Conservation (phyloP, 306 rosid species). For the Spatholobus suberectus region DNA sequence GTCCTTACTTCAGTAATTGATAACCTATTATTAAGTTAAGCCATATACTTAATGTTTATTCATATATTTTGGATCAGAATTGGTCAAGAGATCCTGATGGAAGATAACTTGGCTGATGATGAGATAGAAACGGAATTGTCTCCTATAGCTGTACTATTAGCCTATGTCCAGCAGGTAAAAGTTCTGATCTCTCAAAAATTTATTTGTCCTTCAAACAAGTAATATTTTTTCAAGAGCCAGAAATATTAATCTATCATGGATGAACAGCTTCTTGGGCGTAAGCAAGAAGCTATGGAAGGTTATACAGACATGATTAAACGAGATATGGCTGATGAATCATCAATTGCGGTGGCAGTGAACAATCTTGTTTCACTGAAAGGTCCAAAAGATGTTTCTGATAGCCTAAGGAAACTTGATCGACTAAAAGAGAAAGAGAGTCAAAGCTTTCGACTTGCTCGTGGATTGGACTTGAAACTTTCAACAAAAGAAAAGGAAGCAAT, state of each 20-base stretch:
- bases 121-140: conserved; percentile 88
- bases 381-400: conserved; percentile 93
- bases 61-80: conserved; percentile 59
- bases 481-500: conserved; percentile 75
- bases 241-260: conserved; percentile 46
- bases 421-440: conserved; percentile 82
- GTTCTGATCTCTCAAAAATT: conserved; percentile 8
- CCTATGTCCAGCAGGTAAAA: conserved; percentile 89
- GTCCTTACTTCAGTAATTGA: conserved; percentile 14
- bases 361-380: conserved; percentile 81
- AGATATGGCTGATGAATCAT: conserved; percentile 84
- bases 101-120: conserved; percentile 79
- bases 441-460: conserved; percentile 70
- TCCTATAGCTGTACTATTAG: conserved; percentile 92
- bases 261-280: conserved; percentile 85
- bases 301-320: conserved; percentile 69
- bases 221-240: conserved; percentile 3
- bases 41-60: conserved; percentile 36
- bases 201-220: conserved; percentile 27
- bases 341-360: conserved; percentile 92
- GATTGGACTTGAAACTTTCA: conserved; percentile 80
- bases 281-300: conserved; percentile 76
- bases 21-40: conserved; percentile 10
- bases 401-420: conserved; percentile 89
- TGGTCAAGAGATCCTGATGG: conserved; percentile 86